Percentiles rank a stretch among this genome's conserved stretches.
These are phyloP conservation scores for Aspergillus thermomutatus DNA, from an alignment of 2,329 filamentous ascomycete genomes.

Conservation along the genomic window DNA sequence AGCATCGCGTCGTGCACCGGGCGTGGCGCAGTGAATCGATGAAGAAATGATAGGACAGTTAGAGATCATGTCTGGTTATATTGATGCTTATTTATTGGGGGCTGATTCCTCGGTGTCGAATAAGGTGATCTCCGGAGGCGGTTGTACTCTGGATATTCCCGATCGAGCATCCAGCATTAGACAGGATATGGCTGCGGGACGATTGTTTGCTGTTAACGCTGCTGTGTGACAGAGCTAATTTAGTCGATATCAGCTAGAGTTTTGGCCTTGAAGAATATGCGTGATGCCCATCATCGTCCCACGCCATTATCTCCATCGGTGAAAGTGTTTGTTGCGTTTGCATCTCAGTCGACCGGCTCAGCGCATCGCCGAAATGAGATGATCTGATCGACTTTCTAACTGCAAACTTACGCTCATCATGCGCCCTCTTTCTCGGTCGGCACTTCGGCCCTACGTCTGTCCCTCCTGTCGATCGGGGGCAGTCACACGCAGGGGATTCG, in stretches of 20 bases:
- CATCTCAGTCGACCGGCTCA: neutral
- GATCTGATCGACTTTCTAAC: constrained; percentile 7
- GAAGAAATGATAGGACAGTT: neutral
- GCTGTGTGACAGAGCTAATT: neutral
- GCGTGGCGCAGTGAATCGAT: constrained; percentile 1
- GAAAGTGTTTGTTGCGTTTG: constrained; percentile 23
- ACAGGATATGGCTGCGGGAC: neutral
- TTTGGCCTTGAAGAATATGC: neutral
- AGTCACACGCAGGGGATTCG: constrained; percentile 29
- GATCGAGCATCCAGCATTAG: neutral
- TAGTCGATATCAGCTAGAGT: neutral
- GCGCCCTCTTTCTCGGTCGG: constrained; percentile 30
- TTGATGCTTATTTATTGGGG: neutral
- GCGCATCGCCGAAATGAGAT: neutral
- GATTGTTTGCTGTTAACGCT: neutral
- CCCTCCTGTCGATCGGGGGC: constrained; percentile 35
- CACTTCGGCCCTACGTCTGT: constrained; percentile 39
- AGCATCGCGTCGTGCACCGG: neutral
- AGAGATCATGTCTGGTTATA: neutral
- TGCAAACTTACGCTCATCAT: constrained; percentile 27
- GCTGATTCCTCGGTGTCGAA: neutral
- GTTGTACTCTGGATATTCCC: neutral
- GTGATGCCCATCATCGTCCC: neutral
- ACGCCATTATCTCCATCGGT: neutral
- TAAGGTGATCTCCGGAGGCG: neutral